These are phyloP conservation scores for Davidsoniella australis DNA, from an alignment of 2,329 filamentous ascomycete genomes.

Conservation along the genomic window DNA sequence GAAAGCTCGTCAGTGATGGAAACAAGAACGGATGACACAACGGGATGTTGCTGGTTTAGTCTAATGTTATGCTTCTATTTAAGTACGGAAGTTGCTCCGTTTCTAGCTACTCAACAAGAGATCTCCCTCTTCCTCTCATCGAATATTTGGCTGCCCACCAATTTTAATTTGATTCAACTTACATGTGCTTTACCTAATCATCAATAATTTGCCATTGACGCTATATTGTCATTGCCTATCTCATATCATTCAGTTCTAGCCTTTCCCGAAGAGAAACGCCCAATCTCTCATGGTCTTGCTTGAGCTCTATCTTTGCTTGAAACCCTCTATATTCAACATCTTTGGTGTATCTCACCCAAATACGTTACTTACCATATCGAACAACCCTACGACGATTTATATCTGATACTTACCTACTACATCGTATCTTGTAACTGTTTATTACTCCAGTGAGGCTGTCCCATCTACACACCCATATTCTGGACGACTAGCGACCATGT, in stretches of 20 bases:
- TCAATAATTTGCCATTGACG: neutral
- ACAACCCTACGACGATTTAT: too few relatives aligned
- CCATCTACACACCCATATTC: neutral
- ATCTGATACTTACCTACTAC: neutral
- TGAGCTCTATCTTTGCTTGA: too few relatives aligned
- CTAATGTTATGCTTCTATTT: neutral
- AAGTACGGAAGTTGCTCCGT: neutral
- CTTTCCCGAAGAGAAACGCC: too few relatives aligned
- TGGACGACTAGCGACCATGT: neutral
- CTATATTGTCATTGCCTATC: too few relatives aligned
- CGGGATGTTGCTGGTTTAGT: neutral
- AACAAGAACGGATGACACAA: too few relatives aligned
- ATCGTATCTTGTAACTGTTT: neutral
- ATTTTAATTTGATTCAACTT: constrained; percentile 1
- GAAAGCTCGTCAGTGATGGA: too few relatives aligned
- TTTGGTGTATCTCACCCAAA: too few relatives aligned
- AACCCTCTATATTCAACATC: too few relatives aligned
- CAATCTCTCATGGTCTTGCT: too few relatives aligned
- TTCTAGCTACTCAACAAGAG: neutral
- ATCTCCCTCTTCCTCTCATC: neutral
- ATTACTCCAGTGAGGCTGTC: neutral
- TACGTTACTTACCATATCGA: too few relatives aligned
- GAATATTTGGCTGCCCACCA: constrained; percentile 2
- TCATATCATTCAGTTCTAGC: too few relatives aligned
- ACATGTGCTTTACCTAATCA: neutral